These are phyloP conservation scores for Ascomycota sp. DNA, from an alignment of 2,329 filamentous ascomycete species.

Conservation along the genomic window DNA sequence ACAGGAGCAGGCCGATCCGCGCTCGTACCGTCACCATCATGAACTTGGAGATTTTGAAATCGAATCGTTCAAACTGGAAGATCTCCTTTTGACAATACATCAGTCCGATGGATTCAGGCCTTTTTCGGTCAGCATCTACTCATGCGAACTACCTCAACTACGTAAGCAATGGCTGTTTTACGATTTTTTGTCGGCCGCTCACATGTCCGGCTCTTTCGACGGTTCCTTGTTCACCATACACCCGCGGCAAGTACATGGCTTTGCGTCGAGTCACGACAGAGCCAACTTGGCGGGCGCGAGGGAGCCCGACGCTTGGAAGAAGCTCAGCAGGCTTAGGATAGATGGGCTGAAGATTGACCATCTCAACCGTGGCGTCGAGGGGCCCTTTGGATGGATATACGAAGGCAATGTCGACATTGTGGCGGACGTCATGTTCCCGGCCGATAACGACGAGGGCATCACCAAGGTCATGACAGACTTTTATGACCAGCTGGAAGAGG, in stretches of 20 bases:
- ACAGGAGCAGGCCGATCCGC: constrained; percentile 46
- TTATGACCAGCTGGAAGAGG: constrained; percentile 85
- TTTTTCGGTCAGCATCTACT: constrained; percentile 86
- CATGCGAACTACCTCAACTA: constrained; percentile 76
- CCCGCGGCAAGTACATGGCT: constrained; percentile 69
- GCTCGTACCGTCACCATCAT: constrained; percentile 72
- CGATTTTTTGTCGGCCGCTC: constrained; percentile 83
- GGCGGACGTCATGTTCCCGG: constrained; percentile 82
- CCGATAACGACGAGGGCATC: constrained; percentile 68
- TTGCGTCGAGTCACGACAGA: constrained; percentile 37
- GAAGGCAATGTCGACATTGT: constrained; percentile 94
- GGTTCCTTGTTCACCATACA: constrained; percentile 94
- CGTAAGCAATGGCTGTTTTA: constrained; percentile 96
- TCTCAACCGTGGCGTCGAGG: constrained; percentile 76
- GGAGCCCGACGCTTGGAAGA: constrained; percentile 67
- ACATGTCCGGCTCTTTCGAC: constrained; percentile 88
- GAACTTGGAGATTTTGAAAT: constrained; percentile 89
- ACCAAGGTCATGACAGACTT: constrained; percentile 92
- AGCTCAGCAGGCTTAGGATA: constrained; percentile 77
- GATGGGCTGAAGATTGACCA: constrained; percentile 91
- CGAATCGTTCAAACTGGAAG: constrained; percentile 87
- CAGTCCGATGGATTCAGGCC: constrained; percentile 83
- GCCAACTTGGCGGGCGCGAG: constrained; percentile 32
- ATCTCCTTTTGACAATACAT: constrained; percentile 74
- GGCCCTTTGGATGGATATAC: constrained; percentile 92